These are phyloP conservation scores for Heliosperma pusillum DNA, from an alignment of 148 eudicot species.

Conservation along the genomic window DNA sequence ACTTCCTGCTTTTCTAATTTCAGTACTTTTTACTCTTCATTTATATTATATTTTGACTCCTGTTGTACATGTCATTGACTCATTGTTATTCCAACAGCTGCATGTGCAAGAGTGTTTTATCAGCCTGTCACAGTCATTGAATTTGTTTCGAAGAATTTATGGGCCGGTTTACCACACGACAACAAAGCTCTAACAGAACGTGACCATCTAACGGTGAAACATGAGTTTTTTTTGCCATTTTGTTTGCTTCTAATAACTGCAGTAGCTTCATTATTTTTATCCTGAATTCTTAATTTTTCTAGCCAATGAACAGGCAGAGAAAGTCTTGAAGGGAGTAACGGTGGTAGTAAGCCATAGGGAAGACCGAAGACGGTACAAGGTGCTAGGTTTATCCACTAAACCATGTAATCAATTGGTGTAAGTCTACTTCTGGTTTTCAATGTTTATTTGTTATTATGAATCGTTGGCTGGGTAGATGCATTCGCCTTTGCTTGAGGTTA, in stretches of 20 bases:
- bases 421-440: not conserved
- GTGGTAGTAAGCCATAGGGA: conserved; percentile 38
- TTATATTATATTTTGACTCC: not conserved
- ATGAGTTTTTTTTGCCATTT: not conserved
- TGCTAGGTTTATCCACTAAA: conserved; percentile 18
- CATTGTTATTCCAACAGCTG: conserved; percentile 2
- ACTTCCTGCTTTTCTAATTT: conserved; percentile 19
- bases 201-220: conserved; percentile 42
- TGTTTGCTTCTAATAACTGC: not conserved
- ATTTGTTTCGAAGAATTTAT: conserved; percentile 31
- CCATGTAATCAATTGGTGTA: conserved; percentile 17
- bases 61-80: not conserved
- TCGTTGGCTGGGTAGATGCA: not conserved
- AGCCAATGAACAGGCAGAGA: conserved; percentile 29
- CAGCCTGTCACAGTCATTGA: conserved; percentile 37
- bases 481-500: not conserved
- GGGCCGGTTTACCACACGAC: conserved; percentile 24
- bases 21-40: conserved; percentile 18
- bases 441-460: not conserved
- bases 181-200: conserved; percentile 37
- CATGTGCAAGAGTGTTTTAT: conserved; percentile 37
- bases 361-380: conserved; percentile 25
- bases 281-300: not conserved
- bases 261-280: not conserved
- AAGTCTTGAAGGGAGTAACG: conserved; percentile 32